Evolutionary conservation across 306 rosid species (phyloP), one percentile per base, ranked within the genome.

Genomic region (Echinosophora koreensis): DNA sequence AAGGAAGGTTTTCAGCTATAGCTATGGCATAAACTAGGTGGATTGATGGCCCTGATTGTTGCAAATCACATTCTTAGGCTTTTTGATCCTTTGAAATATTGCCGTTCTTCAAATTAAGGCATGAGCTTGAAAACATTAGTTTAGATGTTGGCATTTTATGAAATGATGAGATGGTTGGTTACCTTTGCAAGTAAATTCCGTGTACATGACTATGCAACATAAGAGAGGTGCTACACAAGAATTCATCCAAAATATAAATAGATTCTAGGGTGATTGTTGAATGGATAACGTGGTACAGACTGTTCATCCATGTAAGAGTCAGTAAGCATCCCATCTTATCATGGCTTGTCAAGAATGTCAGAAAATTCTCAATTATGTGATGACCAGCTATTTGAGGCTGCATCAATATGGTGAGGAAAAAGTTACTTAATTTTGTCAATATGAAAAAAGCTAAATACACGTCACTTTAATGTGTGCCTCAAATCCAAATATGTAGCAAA

Each of bases 1-100:
- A 59, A 41, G 52, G 64, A 39, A 38, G 39, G 76, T 4, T 57
- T 57, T 47, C 49, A 12, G 71, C 30, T 49, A 54, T 35, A 71
- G 17, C 41, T 16, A 58, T 8, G 50, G 66, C 62, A 46, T 69
- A 66, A 69, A 63, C 69, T 37, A 5, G 44, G 74, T 56, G 76
- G 51, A 44, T 61, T 69, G 76, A 77, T 77, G 42, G 42, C 49
- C 76, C 49, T 37, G 60, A 11, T 37, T 37, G 37, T 74, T 73
- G 52, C 69, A 56, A 65, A 63, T 71, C 50, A 55, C 32, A 56
- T 22, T 63, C 12, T 11, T 54, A 65, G 56, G 68, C 79, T 4
- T 56, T 63, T 54, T 15, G 3, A 46, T 65, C 79, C 70, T 39
- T 37, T 30, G 49, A 32, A 32, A 49, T 62, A 41, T 69, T 18